Evolutionary conservation across 2,329 filamentous ascomycete genomes (phyloP).

Genomic region (Biscogniauxia marginata): DNA sequence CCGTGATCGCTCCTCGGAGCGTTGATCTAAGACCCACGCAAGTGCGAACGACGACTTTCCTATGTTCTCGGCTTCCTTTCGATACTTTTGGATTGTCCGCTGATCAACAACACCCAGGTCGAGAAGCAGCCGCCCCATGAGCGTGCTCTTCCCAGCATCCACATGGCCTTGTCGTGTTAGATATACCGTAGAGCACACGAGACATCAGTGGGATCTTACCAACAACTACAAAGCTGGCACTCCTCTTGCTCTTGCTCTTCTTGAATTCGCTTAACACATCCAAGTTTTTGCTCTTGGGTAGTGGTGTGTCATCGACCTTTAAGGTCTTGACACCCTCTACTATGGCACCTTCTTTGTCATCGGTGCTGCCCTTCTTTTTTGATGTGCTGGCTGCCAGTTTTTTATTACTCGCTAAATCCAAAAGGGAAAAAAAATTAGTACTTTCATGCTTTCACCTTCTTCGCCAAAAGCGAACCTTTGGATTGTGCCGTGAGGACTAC

Average conservation of each 20-base stretch:
- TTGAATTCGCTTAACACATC: conserved; percentile 81
- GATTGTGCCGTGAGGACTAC: conserved; percentile 83
- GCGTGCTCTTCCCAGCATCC: conserved; percentile 94
- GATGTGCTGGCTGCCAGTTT: conserved; percentile 33
- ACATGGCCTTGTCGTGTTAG: conserved; percentile 69
- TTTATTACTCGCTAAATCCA: conserved; percentile 51
- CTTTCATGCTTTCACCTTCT: conserved; percentile 47
- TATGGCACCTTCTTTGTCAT: conserved; percentile 35
- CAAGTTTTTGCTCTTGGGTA: conserved; percentile 72
- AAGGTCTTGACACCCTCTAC: conserved; percentile 37
- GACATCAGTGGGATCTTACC: conserved; percentile 50
- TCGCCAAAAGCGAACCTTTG: conserved; percentile 72
- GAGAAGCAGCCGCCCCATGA: conserved; percentile 92
- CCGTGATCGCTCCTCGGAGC: conserved; percentile 80
- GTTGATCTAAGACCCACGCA: conserved; percentile 95
- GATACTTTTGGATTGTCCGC: conserved; percentile 82
- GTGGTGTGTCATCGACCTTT: conserved; percentile 51
- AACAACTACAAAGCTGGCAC: conserved; percentile 88
- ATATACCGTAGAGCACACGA: background rate
- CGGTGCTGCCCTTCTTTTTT: conserved; percentile 41
- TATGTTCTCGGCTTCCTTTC: conserved; percentile 83
- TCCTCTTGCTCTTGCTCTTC: conserved; percentile 72
- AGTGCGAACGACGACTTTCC: conserved; percentile 95
- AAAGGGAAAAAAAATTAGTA: conserved; percentile 47
- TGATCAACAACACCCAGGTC: conserved; percentile 88